Evolutionary conservation across 2,329 filamentous ascomycete species (phyloP).

Genomic region (Cytospora chrysosperma): DNA sequence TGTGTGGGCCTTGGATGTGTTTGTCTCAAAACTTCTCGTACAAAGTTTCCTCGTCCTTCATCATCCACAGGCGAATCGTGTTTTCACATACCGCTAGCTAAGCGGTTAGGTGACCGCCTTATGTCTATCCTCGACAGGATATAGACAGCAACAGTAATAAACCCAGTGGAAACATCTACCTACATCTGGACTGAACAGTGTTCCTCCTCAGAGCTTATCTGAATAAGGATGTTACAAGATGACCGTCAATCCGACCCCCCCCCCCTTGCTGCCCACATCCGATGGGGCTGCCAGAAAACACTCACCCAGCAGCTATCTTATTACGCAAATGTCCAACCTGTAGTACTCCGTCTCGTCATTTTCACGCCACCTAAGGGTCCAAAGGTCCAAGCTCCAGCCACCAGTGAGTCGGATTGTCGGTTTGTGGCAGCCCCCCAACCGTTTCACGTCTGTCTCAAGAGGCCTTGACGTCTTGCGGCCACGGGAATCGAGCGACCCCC

Average conservation of each 20-base stretch:
- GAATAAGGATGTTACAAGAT: background rate
- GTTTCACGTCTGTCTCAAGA: conserved; percentile 25
- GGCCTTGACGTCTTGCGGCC: conserved; percentile 1
- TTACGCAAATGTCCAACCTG: background rate
- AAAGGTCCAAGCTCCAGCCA: conserved; percentile 3
- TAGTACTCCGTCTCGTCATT: conserved; percentile 1
- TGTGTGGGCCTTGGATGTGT: background rate
- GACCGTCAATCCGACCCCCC: background rate
- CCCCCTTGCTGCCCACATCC: background rate
- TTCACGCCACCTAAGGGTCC: background rate
- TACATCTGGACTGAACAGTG: background rate
- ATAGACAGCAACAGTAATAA: background rate
- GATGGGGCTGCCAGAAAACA: background rate
- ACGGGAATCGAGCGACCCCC: background rate
- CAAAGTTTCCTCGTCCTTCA: background rate
- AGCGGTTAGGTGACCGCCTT: background rate
- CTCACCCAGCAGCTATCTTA: background rate
- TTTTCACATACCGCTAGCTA: background rate
- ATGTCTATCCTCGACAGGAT: background rate
- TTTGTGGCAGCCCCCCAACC: background rate
- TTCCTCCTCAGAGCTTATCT: background rate
- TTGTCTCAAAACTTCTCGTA: background rate
- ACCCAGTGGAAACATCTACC: background rate
- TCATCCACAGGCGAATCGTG: background rate
- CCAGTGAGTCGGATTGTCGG: background rate